Evolutionary conservation across 352 stramenopile genomes (phyloP), one percentile per base, ranked within the genome.

Genomic region (Discostella stelligera): DNA sequence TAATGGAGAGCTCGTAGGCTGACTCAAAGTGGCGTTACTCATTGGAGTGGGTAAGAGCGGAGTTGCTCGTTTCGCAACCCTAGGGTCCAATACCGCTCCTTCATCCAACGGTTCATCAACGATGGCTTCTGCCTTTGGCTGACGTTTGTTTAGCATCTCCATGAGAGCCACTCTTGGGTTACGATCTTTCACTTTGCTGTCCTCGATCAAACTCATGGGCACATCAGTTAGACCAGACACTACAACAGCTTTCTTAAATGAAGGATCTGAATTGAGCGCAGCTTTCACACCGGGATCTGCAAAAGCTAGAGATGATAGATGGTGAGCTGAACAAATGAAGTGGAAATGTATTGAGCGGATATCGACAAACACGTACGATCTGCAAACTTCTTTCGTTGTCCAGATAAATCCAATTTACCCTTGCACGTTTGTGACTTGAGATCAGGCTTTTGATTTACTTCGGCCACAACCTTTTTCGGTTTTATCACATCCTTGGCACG

Each of bases 391-490:
- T 80, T 84, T 21, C 72, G 30, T 44, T 85, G 67, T 16, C 64
- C 78, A 30, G 78, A 69, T 48, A 82, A 66, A 77, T 77, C 74
- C n/a, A 82, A 48, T 37, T 50, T 71, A n/a, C 79, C 79, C 39
- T 77, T 79, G 18, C 48, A 71, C 18, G 64, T 16, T 2, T 10
- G 8, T 23, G 55, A 20, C 3, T 52, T 30, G 8, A 66, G 18
- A 48, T 63, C 62, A 41, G 52, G 18, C 41, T 46, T 41, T 16
- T 64, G 37, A 39, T 75, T 77, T 39, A 25, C 30, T 30, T 39
- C 50, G 48, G 49, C 8, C 21, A 23, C 10, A 66, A 58, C 25
- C 52, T 60, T 62, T 62, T n/a, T 55, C 20, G 71, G 73, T 63
- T 72, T 82, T 0, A 30, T 70, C n/a, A 32, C 44, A 62, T 73